A percentile compares a stretch with the other conserved stretches of the same genome.
Evolutionary conservation across 805 yeast genomes (phyloP).

Genomic region (Myxozyma melibiosi): DNA sequence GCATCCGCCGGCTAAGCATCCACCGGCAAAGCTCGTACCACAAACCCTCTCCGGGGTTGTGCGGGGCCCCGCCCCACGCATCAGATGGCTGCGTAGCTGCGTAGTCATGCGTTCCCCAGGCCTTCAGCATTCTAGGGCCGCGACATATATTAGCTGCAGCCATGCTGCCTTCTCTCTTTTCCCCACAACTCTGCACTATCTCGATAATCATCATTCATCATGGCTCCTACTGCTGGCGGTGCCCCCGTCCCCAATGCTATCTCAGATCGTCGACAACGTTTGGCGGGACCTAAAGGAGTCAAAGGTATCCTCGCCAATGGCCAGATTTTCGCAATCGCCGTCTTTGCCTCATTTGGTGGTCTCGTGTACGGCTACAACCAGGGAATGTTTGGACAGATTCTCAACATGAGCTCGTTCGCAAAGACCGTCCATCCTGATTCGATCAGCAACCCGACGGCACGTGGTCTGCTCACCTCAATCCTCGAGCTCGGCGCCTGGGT

Average conservation of each 20-base stretch:
- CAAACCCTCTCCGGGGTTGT: too few species aligned
- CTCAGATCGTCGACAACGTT: slow-evolving; percentile 17
- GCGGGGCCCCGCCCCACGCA: too few species aligned
- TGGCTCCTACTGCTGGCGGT: slow-evolving; percentile 10
- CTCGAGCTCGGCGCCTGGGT: slow-evolving; percentile 32
- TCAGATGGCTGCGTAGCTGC: too few species aligned
- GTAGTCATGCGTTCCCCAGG: too few species aligned
- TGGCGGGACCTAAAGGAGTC: slow-evolving; percentile 32
- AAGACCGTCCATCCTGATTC: slow-evolving; percentile 26
- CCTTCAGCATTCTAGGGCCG: too few species aligned
- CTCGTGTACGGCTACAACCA: slow-evolving; percentile 38
- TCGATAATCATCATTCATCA: background rate
- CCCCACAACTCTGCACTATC: background rate
- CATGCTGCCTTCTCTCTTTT: too few species aligned
- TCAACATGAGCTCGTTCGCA: slow-evolving; percentile 34
- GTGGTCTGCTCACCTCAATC: slow-evolving; percentile 31
- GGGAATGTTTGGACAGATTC: slow-evolving; percentile 36
- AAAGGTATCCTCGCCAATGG: slow-evolving; percentile 32
- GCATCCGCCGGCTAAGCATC: too few species aligned
- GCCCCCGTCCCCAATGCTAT: slow-evolving; percentile 3
- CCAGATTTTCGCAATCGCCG: slow-evolving; percentile 34
- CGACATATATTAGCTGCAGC: too few species aligned
- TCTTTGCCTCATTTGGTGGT: slow-evolving; percentile 39
- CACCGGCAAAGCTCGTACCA: too few species aligned
- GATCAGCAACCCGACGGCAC: slow-evolving; percentile 20